These are phyloP conservation scores for Thyridium curvatum DNA, from an alignment of 2,329 filamentous ascomycete species.

Conservation along the genomic window DNA sequence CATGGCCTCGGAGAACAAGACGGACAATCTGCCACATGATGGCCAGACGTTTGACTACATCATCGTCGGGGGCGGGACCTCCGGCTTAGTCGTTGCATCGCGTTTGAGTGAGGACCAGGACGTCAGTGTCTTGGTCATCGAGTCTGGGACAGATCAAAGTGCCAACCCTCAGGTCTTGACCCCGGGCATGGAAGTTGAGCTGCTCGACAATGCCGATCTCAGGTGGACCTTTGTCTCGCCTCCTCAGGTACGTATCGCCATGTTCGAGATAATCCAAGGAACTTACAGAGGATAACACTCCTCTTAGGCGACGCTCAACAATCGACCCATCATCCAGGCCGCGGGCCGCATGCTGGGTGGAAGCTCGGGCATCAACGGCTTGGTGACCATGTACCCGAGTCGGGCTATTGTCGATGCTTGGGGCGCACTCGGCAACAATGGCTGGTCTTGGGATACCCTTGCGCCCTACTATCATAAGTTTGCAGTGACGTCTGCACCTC, in stretches of 20 bases:
- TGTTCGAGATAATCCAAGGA: too few species aligned
- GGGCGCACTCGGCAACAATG: slow-evolving; percentile 33
- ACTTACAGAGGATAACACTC: too few species aligned
- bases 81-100: slow-evolving; percentile 28
- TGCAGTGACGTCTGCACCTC: not conserved
- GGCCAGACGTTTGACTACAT: slow-evolving; percentile 24
- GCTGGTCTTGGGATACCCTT: slow-evolving; percentile 28
- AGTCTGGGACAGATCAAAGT: slow-evolving; percentile 27
- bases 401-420: slow-evolving; percentile 27
- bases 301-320: slow-evolving; percentile 12
- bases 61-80: slow-evolving; percentile 29
- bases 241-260: slow-evolving; percentile 26
- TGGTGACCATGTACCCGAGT: slow-evolving; percentile 27
- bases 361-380: slow-evolving; percentile 53
- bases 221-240: slow-evolving; percentile 32
- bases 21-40: too few species aligned
- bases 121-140: slow-evolving; percentile 27
- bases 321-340: slow-evolving; percentile 21
- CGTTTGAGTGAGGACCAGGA: slow-evolving; percentile 24
- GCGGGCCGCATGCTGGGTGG: slow-evolving; percentile 50
- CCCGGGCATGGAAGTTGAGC: slow-evolving; percentile 24
- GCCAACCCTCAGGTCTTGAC: slow-evolving; percentile 25
- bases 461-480: not conserved
- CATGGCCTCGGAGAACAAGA: too few species aligned
- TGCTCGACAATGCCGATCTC: slow-evolving; percentile 27